A percentile compares a stretch with the other conserved stretches of the same genome.
These are phyloP conservation scores for Saccharomycopsis guyanensis DNA, from an alignment of 805 yeast genomes.

Conservation along the genomic window DNA sequence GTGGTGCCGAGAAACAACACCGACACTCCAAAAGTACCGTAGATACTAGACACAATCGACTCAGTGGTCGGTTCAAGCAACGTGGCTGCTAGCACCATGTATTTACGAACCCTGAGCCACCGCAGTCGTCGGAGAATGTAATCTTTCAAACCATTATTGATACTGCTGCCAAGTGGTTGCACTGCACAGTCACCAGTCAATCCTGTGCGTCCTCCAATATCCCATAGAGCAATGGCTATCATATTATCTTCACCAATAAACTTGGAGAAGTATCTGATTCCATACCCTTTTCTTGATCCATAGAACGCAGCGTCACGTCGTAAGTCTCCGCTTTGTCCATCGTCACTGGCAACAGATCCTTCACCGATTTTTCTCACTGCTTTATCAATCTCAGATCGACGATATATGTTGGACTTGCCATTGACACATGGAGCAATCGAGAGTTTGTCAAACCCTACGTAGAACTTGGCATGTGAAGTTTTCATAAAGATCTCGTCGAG, in stretches of 20 bases:
- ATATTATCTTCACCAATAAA: constrained; percentile 90
- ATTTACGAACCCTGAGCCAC: constrained; percentile 81
- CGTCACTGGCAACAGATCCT: constrained; percentile 25
- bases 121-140: constrained; percentile 65
- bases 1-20: constrained; percentile 32
- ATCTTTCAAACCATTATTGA: constrained; percentile 35
- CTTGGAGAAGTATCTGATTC: constrained; percentile 63
- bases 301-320: constrained; percentile 29
- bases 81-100: constrained; percentile 83
- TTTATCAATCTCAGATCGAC: constrained; percentile 54
- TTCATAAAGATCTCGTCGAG: constrained; percentile 80
- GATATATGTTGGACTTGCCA: constrained; percentile 79
- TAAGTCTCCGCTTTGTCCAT: constrained; percentile 30
- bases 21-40: constrained; percentile 56
- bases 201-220: constrained; percentile 61
- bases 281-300: constrained; percentile 30
- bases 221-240: constrained; percentile 86
- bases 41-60: constrained; percentile 54
- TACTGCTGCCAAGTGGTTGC: constrained; percentile 52
- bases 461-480: constrained; percentile 81
- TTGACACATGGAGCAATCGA: constrained; percentile 83
- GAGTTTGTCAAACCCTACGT: constrained; percentile 65
- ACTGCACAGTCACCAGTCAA: constrained; percentile 72
- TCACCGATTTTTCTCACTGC: constrained; percentile 41
- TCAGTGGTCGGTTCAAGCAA: constrained; percentile 84